Base-by-base conservation (phyloP, 1,139 yeast species). In the Maudiozyma humilis region DNA sequence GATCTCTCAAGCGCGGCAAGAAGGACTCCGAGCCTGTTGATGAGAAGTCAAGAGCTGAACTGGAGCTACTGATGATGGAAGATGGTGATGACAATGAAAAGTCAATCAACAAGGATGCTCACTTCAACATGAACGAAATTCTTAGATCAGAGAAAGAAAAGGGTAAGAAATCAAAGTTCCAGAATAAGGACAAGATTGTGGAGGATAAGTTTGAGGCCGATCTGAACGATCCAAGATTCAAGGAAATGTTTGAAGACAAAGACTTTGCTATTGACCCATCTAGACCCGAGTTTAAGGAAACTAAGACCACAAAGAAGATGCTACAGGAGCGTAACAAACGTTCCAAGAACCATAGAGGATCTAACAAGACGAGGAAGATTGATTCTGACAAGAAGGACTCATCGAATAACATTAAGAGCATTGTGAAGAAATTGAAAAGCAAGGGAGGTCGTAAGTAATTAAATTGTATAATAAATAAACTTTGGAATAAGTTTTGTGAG, bases 211-310 rank as follows among this genome's bases (percentile, higher is more conserved):
- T 87, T 58, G 71, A 75, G 48, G 75, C 82, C 13, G 82, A 81
- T 52, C 71, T 81, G 61, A 68, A 71, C 44, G 99, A 93, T 70
- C 82, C 84, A 23, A 83, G 99, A 68, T 93, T 93, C 71, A 73
- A 75, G 37, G 96, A 87, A 55, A 73, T 91, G 52, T 89, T 85
- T 59, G 94, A 88, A 55, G 79, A 79, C 52, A 95, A 86, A 52
- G 94, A 84, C 47, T 93, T 79, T 66, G 96, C 96, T 8, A 87
- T 91, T 56, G 95, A 85, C 63, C 91, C 96, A 17, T 82, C 95
- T 15, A 79, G 75, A 55, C 83, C 95, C 16, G 95, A 86, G 60
- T 91, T 78, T 70, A 88, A 85, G 68, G 79, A 82, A 67, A 88
- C 97, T 0, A 70, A 78, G 33, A 87, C 93, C 19, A 88, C 89